Evolutionary conservation across 768 basidiomycete genomes (phyloP).

Genomic region (Phaeotremella fagi): DNA sequence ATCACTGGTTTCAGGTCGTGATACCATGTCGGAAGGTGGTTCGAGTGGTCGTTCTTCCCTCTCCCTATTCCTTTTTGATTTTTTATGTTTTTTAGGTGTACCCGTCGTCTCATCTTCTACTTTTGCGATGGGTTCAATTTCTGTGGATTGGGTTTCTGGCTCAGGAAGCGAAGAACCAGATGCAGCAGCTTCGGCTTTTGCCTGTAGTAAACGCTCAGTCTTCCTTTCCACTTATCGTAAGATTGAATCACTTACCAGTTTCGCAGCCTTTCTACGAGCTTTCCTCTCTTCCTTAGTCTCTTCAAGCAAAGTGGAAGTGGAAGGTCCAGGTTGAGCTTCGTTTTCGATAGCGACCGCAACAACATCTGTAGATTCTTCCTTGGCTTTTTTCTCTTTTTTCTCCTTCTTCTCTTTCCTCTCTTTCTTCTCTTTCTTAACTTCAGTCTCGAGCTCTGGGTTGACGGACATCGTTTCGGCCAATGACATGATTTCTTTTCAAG

Average conservation of each 20-base stretch:
- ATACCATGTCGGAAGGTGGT: slow-evolving; percentile 1
- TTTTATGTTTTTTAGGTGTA: neutral
- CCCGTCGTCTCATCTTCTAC: neutral
- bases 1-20: neutral
- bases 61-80: neutral
- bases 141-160: no score
- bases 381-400: slow-evolving; percentile 7
- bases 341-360: neutral
- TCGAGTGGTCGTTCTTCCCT: neutral
- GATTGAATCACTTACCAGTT: neutral
- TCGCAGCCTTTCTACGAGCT: slow-evolving; percentile 3
- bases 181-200: neutral
- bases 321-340: neutral
- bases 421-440: slow-evolving; percentile 6
- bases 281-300: slow-evolving; percentile 3
- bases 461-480: no score
- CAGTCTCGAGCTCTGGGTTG: no score
- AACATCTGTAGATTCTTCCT: slow-evolving; percentile 2
- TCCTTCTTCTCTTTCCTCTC: slow-evolving; percentile 14
- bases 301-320: neutral
- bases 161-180: no score
- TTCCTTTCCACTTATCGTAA: neutral
- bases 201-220: neutral
- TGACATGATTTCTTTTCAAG: no score
- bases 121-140: neutral